A percentile compares a stretch with the other conserved stretches of the same genome.
Evolutionary conservation across 345 rosid genomes (phyloP).

Genomic region (Trapa incisa): DNA sequence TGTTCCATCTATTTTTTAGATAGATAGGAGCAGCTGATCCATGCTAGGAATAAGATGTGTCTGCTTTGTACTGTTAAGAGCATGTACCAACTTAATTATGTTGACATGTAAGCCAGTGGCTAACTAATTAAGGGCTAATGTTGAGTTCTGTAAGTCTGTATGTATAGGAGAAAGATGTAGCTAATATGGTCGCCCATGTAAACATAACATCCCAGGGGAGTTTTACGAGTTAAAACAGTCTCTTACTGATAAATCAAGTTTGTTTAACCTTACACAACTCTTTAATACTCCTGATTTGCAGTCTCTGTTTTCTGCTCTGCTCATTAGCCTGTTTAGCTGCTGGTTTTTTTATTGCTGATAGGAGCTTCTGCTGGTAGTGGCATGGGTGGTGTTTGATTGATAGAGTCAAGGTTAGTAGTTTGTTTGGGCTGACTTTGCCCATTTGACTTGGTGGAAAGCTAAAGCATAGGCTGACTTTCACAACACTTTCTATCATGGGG

Average conservation of each 20-base stretch:
- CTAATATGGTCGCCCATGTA: neutral
- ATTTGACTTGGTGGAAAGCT: neutral
- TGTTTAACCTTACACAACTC: neutral
- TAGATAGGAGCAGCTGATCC: constrained; percentile 4
- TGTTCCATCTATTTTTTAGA: constrained; percentile 17
- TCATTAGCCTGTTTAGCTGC: neutral
- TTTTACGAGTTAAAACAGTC: neutral
- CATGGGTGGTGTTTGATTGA: neutral
- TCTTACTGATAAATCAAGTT: neutral
- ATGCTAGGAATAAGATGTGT: neutral
- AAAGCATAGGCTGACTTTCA: neutral
- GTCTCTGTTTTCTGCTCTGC: neutral
- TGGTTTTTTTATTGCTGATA: neutral
- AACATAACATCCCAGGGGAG: neutral
- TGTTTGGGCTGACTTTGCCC: neutral
- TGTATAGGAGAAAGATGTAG: constrained; percentile 2
- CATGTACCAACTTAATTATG: neutral
- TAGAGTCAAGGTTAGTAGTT: too few species aligned
- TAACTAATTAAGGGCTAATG: neutral
- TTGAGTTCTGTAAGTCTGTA: neutral
- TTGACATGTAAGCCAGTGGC: neutral
- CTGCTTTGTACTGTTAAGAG: neutral
- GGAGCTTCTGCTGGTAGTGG: neutral
- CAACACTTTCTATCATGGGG: neutral
- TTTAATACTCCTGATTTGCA: neutral